phyloP scores from a whole-genome alignment of 352 stramenopile species.

The Phytophthora colocasiae region DNA sequence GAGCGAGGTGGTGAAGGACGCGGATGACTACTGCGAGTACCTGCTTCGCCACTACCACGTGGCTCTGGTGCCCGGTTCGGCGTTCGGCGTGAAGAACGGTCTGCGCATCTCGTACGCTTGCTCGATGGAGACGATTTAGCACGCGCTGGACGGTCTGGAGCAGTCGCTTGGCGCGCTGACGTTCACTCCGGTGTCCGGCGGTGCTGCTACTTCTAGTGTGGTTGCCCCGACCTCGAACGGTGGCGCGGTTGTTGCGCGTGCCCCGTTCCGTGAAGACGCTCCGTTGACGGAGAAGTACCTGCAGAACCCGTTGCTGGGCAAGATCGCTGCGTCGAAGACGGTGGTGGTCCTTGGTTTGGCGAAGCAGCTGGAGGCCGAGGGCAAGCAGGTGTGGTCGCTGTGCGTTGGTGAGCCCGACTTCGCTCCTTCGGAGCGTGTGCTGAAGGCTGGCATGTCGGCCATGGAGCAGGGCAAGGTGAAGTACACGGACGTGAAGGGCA shows the following conservation, averaged over 20 bases:
- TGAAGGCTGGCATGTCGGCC: constrained; percentile 80
- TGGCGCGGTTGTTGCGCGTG: background rate
- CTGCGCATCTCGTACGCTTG: constrained; percentile 98
- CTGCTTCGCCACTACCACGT: constrained; percentile 93
- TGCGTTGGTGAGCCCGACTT: constrained; percentile 97
- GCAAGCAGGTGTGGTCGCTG: constrained; percentile 92
- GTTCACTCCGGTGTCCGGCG: constrained; percentile 13
- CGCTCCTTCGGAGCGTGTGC: constrained; percentile 85
- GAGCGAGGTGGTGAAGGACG: constrained; percentile 54
- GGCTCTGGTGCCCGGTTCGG: constrained; percentile 95
- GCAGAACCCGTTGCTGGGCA: no score
- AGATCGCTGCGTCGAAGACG: constrained; percentile 72
- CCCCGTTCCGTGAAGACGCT: constrained; percentile 12
- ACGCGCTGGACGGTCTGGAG: constrained; percentile 73
- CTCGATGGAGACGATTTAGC: constrained; percentile 88
- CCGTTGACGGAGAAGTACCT: constrained; percentile 31
- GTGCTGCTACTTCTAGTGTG: background rate
- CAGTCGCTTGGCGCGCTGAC: constrained; percentile 58
- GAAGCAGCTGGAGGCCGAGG: constrained; percentile 94
- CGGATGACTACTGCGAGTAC: constrained; percentile 91
- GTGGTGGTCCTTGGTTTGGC: constrained; percentile 87
- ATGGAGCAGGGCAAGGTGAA: no score
- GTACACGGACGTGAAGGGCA: no score
- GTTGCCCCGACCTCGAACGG: background rate
- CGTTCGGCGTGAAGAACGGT: constrained; percentile 94